Base-by-base conservation (phyloP, 2,329 filamentous ascomycete genomes). In the Geosmithia flava region DNA sequence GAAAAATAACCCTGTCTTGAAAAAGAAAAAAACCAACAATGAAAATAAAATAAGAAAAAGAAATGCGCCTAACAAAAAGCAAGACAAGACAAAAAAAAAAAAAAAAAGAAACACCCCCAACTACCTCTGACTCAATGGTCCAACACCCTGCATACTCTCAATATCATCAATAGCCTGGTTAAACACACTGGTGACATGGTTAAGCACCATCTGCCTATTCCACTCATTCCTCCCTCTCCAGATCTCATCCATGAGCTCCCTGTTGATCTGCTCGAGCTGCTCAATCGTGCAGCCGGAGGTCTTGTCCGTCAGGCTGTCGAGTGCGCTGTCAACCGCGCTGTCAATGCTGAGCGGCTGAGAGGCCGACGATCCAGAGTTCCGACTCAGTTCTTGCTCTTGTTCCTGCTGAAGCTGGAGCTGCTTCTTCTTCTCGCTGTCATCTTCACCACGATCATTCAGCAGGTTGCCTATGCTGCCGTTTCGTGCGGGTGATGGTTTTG, bases 221-320 rank as follows among this genome's bases (percentile, higher is more conserved):
- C 87, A 93, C 58, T 94, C 83, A 45, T 80, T 75, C 46, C 89
- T 77, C 51, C 76, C 77, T 51, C 74, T 75, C 93, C 93, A 98
- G 43, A 97, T 77, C 53, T 83, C 80, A 51, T 91, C 85, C 91
- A 97, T 97, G 53, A 97, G 70, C 54, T 84, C 81, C 7, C 89
- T 83, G 62, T 90, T 90, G 61, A 96, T 83, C 65, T 97, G 91
- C 70, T 97, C 91, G 19, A 98, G 70, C 63, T 98, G 91, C 67
- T 98, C 93, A 47, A 98, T 86, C 0, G 83, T 86, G 62, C 86
- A 87, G 1, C 87, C 87, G 19, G 79, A 82, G 2, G 86, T 91
- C 43, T 74, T 71, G 27, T 76, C 67, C 0, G 83, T 81, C 33
- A 95, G 68, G 39, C 79, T 71, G 1, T 71, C 62, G 49, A 88